Base-by-base conservation (phyloP, 345 rosid genomes). In the Moringa oleifera region DNA sequence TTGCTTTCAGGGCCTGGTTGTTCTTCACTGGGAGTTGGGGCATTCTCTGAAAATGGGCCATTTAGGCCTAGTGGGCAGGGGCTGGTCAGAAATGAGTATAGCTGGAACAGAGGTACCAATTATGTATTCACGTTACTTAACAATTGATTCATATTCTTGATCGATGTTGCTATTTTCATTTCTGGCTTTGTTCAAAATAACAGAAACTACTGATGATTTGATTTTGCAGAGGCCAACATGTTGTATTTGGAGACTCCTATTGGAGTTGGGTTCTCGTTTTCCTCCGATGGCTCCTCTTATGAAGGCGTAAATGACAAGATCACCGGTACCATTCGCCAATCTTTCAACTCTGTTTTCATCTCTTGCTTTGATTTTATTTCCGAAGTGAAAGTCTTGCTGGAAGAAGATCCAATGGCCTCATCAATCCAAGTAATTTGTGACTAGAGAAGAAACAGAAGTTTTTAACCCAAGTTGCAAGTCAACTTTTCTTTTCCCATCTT, bases 201-300 rank as follows among this genome's bases (percentile, higher is more conserved):
- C 0, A 18, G 19, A 53, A 69, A 55, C 41, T 50, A 16, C 37
- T 71, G 68, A 55, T 58, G 21, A 13, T 61, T 67, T 47, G 25
- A 12, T 51, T 58, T 62, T 78, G 78, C 85, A 94, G 99, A 85
- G 73, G 99, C 96, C 15, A 94, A 94, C 71, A 86, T 94, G 87
- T 61, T 90, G 81, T 94, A 86, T 74, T 64, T 94, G 75, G 99
- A 94, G 76, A 65, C 97, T 61, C 99, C 99, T 57, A 70, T 84
- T 76, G 99, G 99, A 52, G 97, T 90, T 78, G 99, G 99, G 52
- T 94, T 90, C 87, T 94, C 99, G 71, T 94, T 85, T 70, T 81
- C 99, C 18, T 62, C 77, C 12, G 87, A 90, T 51, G 52, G 78
- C 51, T 82, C 90, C 20, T 77, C 82, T 16, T 86, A 84, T 57